Evolutionary conservation across 441 rosid species (phyloP), one percentile per base, ranked within the genome.

Genomic region (Mallotus japonicus): DNA sequence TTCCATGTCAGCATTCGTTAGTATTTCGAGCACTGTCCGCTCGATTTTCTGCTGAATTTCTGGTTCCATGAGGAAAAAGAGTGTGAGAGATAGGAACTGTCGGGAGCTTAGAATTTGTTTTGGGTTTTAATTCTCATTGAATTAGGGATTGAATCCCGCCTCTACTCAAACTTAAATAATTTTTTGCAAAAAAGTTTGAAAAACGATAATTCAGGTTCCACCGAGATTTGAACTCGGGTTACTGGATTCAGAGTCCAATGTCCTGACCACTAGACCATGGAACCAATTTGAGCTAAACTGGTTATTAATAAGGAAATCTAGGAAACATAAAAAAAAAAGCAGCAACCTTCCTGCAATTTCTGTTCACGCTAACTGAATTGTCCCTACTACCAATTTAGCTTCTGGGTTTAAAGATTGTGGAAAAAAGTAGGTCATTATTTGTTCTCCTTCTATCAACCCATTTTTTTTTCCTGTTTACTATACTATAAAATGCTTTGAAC

Each of bases 161-260:
- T 56, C 6, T 10, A 20, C 34, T 12, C 37, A 1, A 32, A 61
- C 22, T 14, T 61, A 10, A 9, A 4, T 28, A 34, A 5, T 32
- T 13, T 14, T 24, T 1, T 3, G 10, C 24, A 37, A 6, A 47
- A 3, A 17, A 20, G 40, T 28, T 28, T 28, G 1, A 7, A 28
- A 13, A 17, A 49, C 0, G 32, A 28, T 28, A 28, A 11, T 10
- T 2, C 7, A 85, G 83, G 85, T 83, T 83, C 87, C 80, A 82
- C 84, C 89, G 83, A 85, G 83, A 84, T 67, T 85, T 87, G 89
- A 85, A 85, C 83, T 81, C 82, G 84, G 85, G 84, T 84, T 81
- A 81, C 79, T 82, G 86, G 82, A 85, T 85, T 82, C 88, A 79
- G 83, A 84, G 86, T 81, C 85, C 84, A 86, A 83, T 81, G 82